Evolutionary conservation across 164 flowering plant species (phyloP), one percentile per base, ranked within the genome.

Genomic region (Aristolochia contorta): DNA sequence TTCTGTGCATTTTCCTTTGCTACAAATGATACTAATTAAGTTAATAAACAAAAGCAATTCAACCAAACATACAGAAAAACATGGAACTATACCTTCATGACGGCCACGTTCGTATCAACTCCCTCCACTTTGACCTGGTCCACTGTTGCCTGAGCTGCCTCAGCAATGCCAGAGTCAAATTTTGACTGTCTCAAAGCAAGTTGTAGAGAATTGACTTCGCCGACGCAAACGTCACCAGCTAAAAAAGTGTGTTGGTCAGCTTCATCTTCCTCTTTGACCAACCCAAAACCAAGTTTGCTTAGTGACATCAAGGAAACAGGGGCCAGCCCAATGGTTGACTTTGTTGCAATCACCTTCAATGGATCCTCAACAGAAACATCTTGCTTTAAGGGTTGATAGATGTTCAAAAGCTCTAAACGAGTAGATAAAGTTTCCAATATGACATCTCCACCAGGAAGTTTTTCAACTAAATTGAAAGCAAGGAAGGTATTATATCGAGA

Each of bases 81-180:
- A 22, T 53, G 53, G 30, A 16, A 54, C 21, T 30, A 46, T 56
- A 91, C 97, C 97, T 80, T 86, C 92, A 89, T 82, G 27, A 89
- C 83, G 14, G 92, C 97, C 27, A 85, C 20, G 71, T 91, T 91
- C 59, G 90, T 82, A 69, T 89, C 96, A 58, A 91, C 79, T 2
- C 96, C 96, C 63, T 91, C 96, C 62, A 91, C 89, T 74, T 85
- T 91, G 64, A 89, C 96, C 79, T 82, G 83, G 65, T 84, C 80
- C 18, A 88, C 86, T 63, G 96, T 80, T 58, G 83, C 94, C 67
- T 88, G 89, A 59, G 97, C 97, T 65, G 86, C 90, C 79, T 79
- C 90, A 61, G 84, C 91, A 69, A 68, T 83, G 45, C 84, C 82
- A 14, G 77, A 74, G 64, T 82, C 75, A 47, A 59, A 63, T 69